Evolutionary conservation across 169 alveolate species (phyloP).

Genomic region (Plasmodium knowlesi): DNA sequence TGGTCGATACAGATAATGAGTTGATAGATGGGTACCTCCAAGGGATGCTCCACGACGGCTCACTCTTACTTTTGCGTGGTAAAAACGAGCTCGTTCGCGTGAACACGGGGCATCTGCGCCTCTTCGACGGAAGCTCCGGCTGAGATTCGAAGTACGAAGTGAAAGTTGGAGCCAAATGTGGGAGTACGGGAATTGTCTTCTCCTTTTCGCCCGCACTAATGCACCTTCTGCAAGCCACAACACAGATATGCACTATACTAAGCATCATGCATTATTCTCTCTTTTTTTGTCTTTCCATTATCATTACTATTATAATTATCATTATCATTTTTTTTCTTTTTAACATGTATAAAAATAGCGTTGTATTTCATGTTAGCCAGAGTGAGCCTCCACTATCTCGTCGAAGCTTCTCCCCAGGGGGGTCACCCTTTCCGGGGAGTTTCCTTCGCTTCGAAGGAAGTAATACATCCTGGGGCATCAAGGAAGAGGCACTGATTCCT

Average conservation of each 20-base stretch:
- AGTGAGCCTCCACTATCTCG: background rate
- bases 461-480: background rate
- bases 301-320: no score
- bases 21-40: slow-evolving; percentile 22
- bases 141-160: background rate
- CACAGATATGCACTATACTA: background rate
- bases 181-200: background rate
- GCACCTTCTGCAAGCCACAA: background rate
- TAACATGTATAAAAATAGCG: background rate
- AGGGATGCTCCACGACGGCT: slow-evolving; percentile 53
- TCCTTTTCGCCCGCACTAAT: background rate
- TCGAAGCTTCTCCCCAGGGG: background rate
- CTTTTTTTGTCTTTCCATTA: no score
- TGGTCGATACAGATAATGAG: slow-evolving; percentile 16
- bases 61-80: slow-evolving; percentile 9
- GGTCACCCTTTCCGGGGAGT: background rate
- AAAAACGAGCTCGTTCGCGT: slow-evolving; percentile 10
- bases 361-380: background rate
- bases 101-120: slow-evolving; percentile 33
- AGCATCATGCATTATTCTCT: background rate
- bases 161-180: background rate
- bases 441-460: background rate
- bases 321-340: no score
- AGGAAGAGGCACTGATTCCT: background rate
- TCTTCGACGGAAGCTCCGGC: background rate